Base-by-base conservation (phyloP, 169 alveolate species). In the Besnoitia besnoiti region DNA sequence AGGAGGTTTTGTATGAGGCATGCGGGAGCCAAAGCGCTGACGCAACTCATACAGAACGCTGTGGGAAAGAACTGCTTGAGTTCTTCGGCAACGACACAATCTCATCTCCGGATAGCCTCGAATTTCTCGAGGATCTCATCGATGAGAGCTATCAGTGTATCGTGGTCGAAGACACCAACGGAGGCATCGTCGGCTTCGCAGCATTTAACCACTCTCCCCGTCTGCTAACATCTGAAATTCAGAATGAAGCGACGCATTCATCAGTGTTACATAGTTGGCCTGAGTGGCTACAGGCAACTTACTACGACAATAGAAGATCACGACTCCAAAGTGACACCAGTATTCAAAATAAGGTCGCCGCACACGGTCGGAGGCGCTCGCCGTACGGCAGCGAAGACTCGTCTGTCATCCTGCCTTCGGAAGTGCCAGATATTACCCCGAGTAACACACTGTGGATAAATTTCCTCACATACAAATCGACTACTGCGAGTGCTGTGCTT, bases 361-460 rank as follows among this genome's bases (percentile, higher is more conserved):
- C n/a, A n/a, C n/a, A n/a, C n/a, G n/a, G n/a, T n/a, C n/a, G n/a
- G n/a, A n/a, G n/a, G n/a, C n/a, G n/a, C n/a, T n/a, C n/a, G n/a
- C n/a, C n/a, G n/a, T n/a, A n/a, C n/a, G n/a, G n/a, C n/a, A n/a
- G n/a, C n/a, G n/a, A n/a, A n/a, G 35, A 55, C 0, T 73, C 82
- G 0, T 14, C 88, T 16, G 91, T 37, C 75, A 55, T 59, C 46
- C 91, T 8, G 51, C 91, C 10, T 0, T n/a, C 51, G 39, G 91
- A 85, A 35, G 91, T 35, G 47, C 10, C 51, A 51, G n/a, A 14
- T 49, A 85, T 85, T 42, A 59, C 82, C 21, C 84, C 92, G 24
- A 62, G 79, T 2, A 87, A 87, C 85, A 87, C 92, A 10, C 85
- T 87, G 40, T 87, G 92, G 92, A 50, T 87, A 30, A 40, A 39